Conservation (phyloP, 2,329 filamentous ascomycete genomes). For the Colletotrichum kahawae region DNA sequence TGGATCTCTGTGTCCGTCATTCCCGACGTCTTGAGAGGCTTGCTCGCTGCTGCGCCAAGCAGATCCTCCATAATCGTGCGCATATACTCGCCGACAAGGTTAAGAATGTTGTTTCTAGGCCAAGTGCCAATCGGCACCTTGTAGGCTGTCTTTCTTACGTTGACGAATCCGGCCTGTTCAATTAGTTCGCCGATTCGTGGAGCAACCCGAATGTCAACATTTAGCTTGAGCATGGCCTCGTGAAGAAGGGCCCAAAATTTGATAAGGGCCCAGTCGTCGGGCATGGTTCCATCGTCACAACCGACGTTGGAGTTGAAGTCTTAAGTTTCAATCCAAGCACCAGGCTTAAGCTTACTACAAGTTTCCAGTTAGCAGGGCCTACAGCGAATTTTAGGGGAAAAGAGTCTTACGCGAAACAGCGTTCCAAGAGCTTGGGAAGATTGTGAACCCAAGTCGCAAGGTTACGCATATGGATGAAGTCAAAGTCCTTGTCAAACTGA, state of each 20-base stretch:
- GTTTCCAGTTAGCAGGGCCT: background rate
- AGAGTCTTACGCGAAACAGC: background rate
- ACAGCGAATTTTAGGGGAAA: background rate
- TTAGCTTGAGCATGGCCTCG: background rate
- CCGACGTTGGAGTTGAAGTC: slow-evolving; percentile 44
- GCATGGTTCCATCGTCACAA: slow-evolving; percentile 37
- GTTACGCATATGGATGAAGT: background rate
- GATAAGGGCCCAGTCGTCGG: slow-evolving; percentile 14
- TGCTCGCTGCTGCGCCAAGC: background rate
- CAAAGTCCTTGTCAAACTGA: background rate
- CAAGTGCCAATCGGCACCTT: slow-evolving; percentile 21
- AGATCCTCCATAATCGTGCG: background rate
- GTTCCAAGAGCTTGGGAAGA: background rate
- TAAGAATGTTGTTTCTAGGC: slow-evolving; percentile 42
- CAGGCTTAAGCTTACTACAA: slow-evolving; percentile 36
- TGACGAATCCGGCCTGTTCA: slow-evolving; percentile 25
- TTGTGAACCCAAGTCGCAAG: background rate
- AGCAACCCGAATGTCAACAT: background rate
- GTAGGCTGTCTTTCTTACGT: slow-evolving; percentile 14
- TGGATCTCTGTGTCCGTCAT: slow-evolving; percentile 22
- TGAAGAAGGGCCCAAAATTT: background rate
- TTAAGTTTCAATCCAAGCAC: slow-evolving; percentile 50
- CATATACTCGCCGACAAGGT: background rate
- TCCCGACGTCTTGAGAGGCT: background rate
- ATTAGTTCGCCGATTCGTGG: slow-evolving; percentile 17